Conservation (phyloP, 2,329 filamentous ascomycete species). For the Byssoonygena ceratinophila region DNA sequence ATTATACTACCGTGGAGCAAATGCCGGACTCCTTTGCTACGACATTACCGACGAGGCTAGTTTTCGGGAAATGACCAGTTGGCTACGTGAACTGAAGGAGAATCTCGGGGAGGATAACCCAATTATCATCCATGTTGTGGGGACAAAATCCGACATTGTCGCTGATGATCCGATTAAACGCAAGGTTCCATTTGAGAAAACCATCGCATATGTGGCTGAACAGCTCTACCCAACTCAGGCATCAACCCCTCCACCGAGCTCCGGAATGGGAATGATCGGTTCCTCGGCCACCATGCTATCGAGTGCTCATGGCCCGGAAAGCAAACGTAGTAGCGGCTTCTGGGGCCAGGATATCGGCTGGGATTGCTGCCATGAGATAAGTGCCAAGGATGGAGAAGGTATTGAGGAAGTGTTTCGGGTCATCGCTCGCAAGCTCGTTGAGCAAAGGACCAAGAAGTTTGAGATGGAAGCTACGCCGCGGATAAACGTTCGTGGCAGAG, state of each 20-base stretch:
- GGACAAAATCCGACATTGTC: slow-evolving; percentile 86
- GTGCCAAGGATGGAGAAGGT: slow-evolving; percentile 83
- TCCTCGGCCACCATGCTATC: slow-evolving; percentile 21
- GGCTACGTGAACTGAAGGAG: slow-evolving; percentile 73
- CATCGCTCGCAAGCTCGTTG: slow-evolving; percentile 71
- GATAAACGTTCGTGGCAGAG: slow-evolving; percentile 38
- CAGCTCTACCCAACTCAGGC: slow-evolving; percentile 65
- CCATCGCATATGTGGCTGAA: slow-evolving; percentile 90
- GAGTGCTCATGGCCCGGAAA: slow-evolving; percentile 24
- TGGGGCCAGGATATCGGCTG: slow-evolving; percentile 91
- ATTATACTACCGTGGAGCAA: slow-evolving; percentile 91
- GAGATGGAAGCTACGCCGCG: slow-evolving; percentile 42
- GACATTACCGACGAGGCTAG: slow-evolving; percentile 78
- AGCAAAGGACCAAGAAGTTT: slow-evolving; percentile 53
- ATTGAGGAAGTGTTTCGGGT: slow-evolving; percentile 95
- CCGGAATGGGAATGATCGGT: slow-evolving; percentile 34
- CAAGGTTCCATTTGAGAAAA: slow-evolving; percentile 86
- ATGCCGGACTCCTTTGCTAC: slow-evolving; percentile 89
- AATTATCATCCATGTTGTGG: slow-evolving; percentile 86
- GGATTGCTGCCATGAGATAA: slow-evolving; percentile 97
- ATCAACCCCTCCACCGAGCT: slow-evolving; percentile 57
- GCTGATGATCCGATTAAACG: slow-evolving; percentile 67
- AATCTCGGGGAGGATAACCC: slow-evolving; percentile 57
- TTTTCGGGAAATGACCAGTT: slow-evolving; percentile 84
- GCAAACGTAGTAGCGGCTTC: slow-evolving; percentile 39